Evolutionary conservation across 2,329 filamentous ascomycete genomes (phyloP).

Genomic region (Teratosphaeria destructans): DNA sequence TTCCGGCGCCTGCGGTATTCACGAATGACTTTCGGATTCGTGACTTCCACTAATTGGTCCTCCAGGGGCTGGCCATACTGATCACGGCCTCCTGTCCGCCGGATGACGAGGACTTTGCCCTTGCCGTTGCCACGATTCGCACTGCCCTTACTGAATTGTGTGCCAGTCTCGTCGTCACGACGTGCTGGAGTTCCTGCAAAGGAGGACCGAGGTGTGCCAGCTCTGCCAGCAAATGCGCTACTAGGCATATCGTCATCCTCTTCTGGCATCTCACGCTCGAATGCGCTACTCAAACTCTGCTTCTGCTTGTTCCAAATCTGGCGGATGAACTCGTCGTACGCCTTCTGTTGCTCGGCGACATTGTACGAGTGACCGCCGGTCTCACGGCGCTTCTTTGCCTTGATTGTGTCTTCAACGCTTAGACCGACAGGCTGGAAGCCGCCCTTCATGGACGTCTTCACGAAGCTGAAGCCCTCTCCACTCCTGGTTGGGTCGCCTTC

Average conservation of each 20-base stretch:
- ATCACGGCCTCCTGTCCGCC: constrained; percentile 51
- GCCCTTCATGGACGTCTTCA: constrained; percentile 97
- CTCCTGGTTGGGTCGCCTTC: constrained; percentile 90
- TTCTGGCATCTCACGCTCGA: constrained; percentile 66
- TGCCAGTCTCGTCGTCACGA: constrained; percentile 66
- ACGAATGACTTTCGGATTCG: constrained; percentile 73
- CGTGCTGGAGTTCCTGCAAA: constrained; percentile 47
- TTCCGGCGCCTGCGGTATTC: constrained; percentile 65
- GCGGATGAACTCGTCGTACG: constrained; percentile 83
- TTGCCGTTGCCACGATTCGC: constrained; percentile 23
- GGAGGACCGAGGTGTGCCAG: constrained; percentile 56
- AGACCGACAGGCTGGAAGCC: constrained; percentile 87
- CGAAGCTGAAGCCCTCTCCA: constrained; percentile 91
- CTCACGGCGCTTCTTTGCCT: constrained; percentile 60
- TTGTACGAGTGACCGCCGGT: constrained; percentile 91
- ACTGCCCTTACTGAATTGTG: constrained; percentile 40
- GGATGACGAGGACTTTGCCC: constrained; percentile 63
- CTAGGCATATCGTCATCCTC: constrained; percentile 49
- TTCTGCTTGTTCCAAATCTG: constrained; percentile 90
- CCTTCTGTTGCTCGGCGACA: constrained; percentile 82
- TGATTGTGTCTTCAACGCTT: constrained; percentile 76
- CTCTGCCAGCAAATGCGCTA: constrained; percentile 32
- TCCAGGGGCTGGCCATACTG: constrained; percentile 46
- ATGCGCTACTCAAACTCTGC: constrained; percentile 60
- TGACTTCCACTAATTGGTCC: constrained; percentile 11